phyloP scores from a whole-genome alignment of 176 grass and related monocot genomes.

The bread wheat (Triticum aestivum) region IWGSC_CS_RefSeq_v2.1 NC_057814.1:638946897-638947396 shows the following conservation, averaged over 20 bases:
- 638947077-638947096: conserved; percentile 25
- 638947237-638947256: conserved; percentile 37
- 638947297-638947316: conserved; percentile 31
- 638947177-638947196: conserved; percentile 55
- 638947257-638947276: conserved; percentile 49
- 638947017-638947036: conserved; percentile 21
- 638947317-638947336: conserved; percentile 46
- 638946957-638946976: conserved; percentile 15
- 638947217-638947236: conserved; percentile 50
- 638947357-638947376: conserved; percentile 66
- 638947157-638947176: conserved; percentile 54
- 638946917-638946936: conserved; percentile 26
- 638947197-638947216: conserved; percentile 44
- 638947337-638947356: conserved; percentile 49
- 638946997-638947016: conserved; percentile 33
- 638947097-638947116: conserved; percentile 41
- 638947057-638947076: conserved; percentile 26
- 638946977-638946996: conserved; percentile 23
- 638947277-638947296: conserved; percentile 26
- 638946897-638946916: neutral
- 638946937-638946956: conserved; percentile 17
- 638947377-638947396: conserved; percentile 50
- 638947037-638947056: conserved; percentile 16
- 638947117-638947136: conserved; percentile 35
- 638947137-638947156: conserved; percentile 67